phyloP scores from a whole-genome alignment of 2,329 filamentous ascomycete genomes.

The Ophiostoma sp. region DNA sequence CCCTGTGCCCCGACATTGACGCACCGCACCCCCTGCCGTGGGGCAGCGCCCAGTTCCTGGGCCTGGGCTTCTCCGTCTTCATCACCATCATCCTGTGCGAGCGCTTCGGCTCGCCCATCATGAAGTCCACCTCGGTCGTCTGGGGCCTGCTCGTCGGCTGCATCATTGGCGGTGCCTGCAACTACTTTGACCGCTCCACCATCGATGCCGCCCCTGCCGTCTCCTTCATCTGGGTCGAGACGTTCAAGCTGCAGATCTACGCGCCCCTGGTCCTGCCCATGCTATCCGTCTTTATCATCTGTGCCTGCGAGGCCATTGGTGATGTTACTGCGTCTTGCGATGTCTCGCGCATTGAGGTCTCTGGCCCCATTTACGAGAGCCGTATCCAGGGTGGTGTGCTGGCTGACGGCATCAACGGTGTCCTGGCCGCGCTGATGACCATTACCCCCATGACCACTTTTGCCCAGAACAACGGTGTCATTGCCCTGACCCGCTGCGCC shows the following conservation, averaged over 20 bases:
- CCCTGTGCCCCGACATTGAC: slow-evolving; percentile 59
- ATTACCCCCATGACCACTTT: slow-evolving; percentile 77
- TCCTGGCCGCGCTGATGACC: slow-evolving; percentile 70
- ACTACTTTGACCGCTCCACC: slow-evolving; percentile 69
- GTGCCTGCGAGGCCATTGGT: slow-evolving; percentile 73
- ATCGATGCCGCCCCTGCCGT: slow-evolving; percentile 67
- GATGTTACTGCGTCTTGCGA: slow-evolving; percentile 79
- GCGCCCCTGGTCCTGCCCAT: slow-evolving; percentile 68
- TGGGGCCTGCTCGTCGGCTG: slow-evolving; percentile 70
- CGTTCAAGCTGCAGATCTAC: slow-evolving; percentile 67
- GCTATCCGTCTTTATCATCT: slow-evolving; percentile 64
- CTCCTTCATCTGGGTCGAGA: slow-evolving; percentile 75
- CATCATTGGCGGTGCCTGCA: slow-evolving; percentile 70
- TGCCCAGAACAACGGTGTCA: slow-evolving; percentile 81
- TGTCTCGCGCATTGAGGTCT: slow-evolving; percentile 69
- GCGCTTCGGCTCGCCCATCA: slow-evolving; percentile 74
- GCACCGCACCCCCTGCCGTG: slow-evolving; percentile 70
- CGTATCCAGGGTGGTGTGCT: slow-evolving; percentile 74
- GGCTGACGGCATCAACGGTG: slow-evolving; percentile 70
- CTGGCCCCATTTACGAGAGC: slow-evolving; percentile 66
- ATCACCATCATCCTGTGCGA: slow-evolving; percentile 74
- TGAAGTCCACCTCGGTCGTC: slow-evolving; percentile 75
- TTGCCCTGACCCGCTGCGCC: slow-evolving; percentile 73
- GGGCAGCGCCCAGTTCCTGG: slow-evolving; percentile 74
- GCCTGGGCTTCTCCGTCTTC: slow-evolving; percentile 75